Percentiles rank a stretch among this genome's conserved stretches.
These are phyloP conservation scores for Dentipellis fragilis DNA, from an alignment of 768 basidiomycete species.

Conservation along the genomic window DNA sequence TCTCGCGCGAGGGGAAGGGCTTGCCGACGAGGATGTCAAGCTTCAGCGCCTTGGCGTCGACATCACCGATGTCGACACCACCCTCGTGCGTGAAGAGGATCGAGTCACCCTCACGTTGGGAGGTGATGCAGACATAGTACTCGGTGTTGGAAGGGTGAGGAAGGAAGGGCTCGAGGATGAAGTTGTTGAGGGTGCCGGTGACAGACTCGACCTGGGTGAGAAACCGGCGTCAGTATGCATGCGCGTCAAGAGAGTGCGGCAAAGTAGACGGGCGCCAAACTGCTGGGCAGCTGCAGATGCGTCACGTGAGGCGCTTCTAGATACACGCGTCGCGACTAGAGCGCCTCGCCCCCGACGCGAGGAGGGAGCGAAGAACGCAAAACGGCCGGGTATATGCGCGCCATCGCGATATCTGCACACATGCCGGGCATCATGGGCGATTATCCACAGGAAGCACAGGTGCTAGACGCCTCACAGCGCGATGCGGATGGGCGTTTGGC, in stretches of 20 bases:
- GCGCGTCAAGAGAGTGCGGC: background rate
- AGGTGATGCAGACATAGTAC: slow-evolving; percentile 98
- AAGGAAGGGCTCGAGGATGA: slow-evolving; percentile 98
- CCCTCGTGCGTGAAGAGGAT: slow-evolving; percentile 99
- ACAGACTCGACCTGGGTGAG: slow-evolving; percentile 72
- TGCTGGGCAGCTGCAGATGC: background rate
- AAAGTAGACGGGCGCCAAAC: background rate
- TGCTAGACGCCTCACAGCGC: background rate
- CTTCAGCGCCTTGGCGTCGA: slow-evolving; percentile 92
- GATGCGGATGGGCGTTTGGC: background rate
- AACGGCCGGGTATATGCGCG: slow-evolving; percentile 1
- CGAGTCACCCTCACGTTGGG: slow-evolving; percentile 84
- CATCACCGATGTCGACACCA: slow-evolving; percentile 97
- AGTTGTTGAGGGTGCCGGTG: slow-evolving; percentile 92
- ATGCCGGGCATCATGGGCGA: background rate
- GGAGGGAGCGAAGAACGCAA: background rate
- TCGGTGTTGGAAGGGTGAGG: slow-evolving; percentile 91
- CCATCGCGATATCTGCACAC: background rate
- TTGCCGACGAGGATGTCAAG: slow-evolving; percentile 71
- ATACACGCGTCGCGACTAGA: background rate
- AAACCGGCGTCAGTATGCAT: slow-evolving; percentile 1
- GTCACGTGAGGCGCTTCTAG: slow-evolving; percentile 12
- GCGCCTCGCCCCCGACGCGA: background rate
- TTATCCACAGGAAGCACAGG: background rate
- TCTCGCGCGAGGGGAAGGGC: slow-evolving; percentile 74